Evolutionary conservation across 768 basidiomycete genomes (phyloP).

Genomic region (Kwoniella europaea): DNA sequence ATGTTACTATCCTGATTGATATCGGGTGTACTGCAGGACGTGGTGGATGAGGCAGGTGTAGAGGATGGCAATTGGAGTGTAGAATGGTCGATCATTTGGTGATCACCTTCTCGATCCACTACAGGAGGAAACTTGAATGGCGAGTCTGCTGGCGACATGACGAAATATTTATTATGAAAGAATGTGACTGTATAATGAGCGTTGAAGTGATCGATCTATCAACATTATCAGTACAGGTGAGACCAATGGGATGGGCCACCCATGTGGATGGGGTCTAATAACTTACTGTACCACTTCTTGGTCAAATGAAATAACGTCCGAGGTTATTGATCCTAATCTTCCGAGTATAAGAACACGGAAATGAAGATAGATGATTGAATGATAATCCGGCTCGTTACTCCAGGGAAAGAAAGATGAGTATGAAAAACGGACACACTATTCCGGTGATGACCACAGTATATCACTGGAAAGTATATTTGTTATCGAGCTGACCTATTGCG

Average conservation of each 20-base stretch:
- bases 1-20: background rate
- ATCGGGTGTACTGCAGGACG: background rate
- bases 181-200: background rate
- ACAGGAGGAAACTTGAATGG: constrained; percentile 2
- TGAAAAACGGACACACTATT: too few species aligned
- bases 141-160: constrained; percentile 1
- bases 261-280: background rate
- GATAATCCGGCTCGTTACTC: constrained; percentile 1
- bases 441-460: too few species aligned
- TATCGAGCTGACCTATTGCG: background rate
- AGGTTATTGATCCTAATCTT: background rate
- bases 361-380: background rate
- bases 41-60: constrained; percentile 2
- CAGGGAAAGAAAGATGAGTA: constrained; percentile 9
- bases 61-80: constrained; percentile 3
- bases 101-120: constrained; percentile 3
- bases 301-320: background rate
- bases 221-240: background rate
- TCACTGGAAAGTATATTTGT: too few species aligned
- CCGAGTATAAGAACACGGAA: background rate
- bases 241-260: background rate
- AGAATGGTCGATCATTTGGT: constrained; percentile 17
- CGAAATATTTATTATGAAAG: background rate
- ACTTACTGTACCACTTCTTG: background rate
- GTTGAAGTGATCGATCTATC: background rate